These are phyloP conservation scores for Macrocystidia cucumis DNA, from an alignment of 1,284 basidiomycete species.

Conservation along the genomic window DNA sequence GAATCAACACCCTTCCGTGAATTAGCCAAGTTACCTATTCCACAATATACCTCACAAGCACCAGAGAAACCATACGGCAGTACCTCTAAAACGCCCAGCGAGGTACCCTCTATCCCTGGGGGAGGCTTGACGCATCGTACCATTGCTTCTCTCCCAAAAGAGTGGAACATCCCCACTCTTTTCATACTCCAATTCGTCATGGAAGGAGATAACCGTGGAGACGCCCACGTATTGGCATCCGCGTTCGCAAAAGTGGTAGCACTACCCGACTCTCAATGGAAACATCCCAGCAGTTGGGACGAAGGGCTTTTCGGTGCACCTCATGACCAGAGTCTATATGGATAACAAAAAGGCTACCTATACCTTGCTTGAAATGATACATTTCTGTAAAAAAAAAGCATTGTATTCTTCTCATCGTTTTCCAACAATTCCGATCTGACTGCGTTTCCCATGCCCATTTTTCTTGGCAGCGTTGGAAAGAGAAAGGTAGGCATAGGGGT, in stretches of 20 bases:
- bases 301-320: slow-evolving; percentile 67
- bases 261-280: slow-evolving; percentile 38
- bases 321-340: slow-evolving; percentile 64
- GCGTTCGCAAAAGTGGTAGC: slow-evolving; percentile 43
- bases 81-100: no score
- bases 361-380: not conserved
- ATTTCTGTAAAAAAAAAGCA: slow-evolving; percentile 1
- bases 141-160: slow-evolving; percentile 42
- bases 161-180: slow-evolving; percentile 51
- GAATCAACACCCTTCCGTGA: slow-evolving; percentile 28
- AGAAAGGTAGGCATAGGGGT: slow-evolving; percentile 91
- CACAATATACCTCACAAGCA: slow-evolving; percentile 39
- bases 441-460: slow-evolving; percentile 33
- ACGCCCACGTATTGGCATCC: slow-evolving; percentile 57
- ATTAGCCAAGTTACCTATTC: slow-evolving; percentile 37
- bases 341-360: slow-evolving; percentile 22
- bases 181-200: slow-evolving; percentile 59
- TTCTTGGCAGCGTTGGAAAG: slow-evolving; percentile 79
- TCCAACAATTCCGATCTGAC: slow-evolving; percentile 42
- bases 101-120: slow-evolving; percentile 67
- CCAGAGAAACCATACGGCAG: slow-evolving; percentile 21
- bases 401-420: slow-evolving; percentile 26
- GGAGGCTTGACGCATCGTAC: slow-evolving; percentile 67
- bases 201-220: slow-evolving; percentile 74
- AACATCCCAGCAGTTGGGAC: slow-evolving; percentile 55